phyloP scores from a whole-genome alignment of 2,329 filamentous ascomycete species.

The Shiraia sp. region DNA sequence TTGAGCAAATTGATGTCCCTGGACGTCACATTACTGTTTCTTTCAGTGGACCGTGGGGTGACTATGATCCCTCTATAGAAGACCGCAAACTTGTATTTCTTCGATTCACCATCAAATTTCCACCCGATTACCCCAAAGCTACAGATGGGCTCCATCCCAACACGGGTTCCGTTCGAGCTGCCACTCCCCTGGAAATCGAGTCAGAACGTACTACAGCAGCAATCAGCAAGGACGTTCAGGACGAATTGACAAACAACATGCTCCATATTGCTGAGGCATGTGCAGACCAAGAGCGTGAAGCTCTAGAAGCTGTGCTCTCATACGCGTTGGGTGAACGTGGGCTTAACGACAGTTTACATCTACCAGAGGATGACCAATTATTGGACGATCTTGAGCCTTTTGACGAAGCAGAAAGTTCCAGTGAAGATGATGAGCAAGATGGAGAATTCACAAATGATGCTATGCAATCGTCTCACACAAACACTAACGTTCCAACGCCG shows the following conservation, averaged over 20 bases:
- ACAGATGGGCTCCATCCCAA: conserved; percentile 41
- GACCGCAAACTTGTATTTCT: conserved; percentile 56
- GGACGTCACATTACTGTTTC: conserved; percentile 60
- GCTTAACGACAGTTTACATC: conserved; percentile 60
- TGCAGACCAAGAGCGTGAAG: conserved; percentile 57
- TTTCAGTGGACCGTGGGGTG: conserved; percentile 64
- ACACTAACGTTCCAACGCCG: conserved; percentile 66
- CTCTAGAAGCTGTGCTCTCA: conserved; percentile 64
- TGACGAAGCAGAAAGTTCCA: conserved; percentile 73
- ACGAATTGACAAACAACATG: conserved; percentile 55
- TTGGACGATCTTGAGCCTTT: conserved; percentile 37
- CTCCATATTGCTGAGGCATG: conserved; percentile 60
- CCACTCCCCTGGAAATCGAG: conserved; percentile 54
- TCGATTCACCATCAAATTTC: conserved; percentile 62
- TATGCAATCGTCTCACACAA: conserved; percentile 60
- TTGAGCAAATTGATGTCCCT: conserved; percentile 62
- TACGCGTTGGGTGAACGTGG: conserved; percentile 64
- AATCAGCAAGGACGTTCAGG: conserved; percentile 56
- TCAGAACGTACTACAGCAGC: conserved; percentile 61
- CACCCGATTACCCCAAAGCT: conserved; percentile 58
- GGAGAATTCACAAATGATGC: conserved; percentile 50
- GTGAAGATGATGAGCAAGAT: conserved; percentile 76
- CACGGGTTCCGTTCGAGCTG: background rate
- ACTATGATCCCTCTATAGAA: conserved; percentile 33
- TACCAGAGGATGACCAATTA: conserved; percentile 59